A percentile compares a stretch with the other conserved stretches of the same genome.
Conservation (phyloP, 495 filamentous ascomycete species). For the Aspergillus indologenus region DNA sequence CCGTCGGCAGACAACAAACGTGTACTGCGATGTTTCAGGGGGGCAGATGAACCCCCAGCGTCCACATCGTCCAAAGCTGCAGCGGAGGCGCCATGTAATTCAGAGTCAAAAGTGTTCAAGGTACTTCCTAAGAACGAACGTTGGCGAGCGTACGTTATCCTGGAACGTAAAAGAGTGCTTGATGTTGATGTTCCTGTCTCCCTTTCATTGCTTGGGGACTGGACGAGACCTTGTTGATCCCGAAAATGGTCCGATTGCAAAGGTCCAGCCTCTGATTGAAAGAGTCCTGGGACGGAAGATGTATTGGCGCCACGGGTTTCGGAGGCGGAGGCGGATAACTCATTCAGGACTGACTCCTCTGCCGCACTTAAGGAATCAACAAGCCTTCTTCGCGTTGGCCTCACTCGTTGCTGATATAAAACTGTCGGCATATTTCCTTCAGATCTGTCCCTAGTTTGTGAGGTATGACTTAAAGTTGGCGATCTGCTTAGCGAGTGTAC, state of each 20-base stretch:
- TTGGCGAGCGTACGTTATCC: conserved; percentile 61
- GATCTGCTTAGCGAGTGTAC: not conserved
- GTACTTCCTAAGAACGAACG: conserved; percentile 57
- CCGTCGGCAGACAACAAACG: conserved; percentile 37
- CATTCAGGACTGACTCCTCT: not conserved
- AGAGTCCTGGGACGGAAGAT: not conserved
- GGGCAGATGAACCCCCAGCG: not conserved
- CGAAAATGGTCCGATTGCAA: not conserved
- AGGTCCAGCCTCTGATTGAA: not conserved
- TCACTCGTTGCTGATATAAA: not conserved
- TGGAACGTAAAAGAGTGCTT: conserved; percentile 35
- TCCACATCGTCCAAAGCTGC: not conserved
- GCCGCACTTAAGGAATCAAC: not conserved
- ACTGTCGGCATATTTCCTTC: not conserved
- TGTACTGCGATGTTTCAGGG: not conserved
- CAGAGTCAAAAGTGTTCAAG: conserved; percentile 13
- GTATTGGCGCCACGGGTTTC: not conserved
- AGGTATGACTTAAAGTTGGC: not conserved
- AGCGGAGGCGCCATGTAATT: conserved; percentile 4
- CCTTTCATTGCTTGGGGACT: conserved; percentile 8
- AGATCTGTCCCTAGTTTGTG: not conserved
- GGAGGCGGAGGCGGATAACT: not conserved
- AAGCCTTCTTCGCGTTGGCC: not conserved
- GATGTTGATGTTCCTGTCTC: conserved; percentile 17
- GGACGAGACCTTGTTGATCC: not conserved